A percentile compares a stretch with the other conserved stretches of the same genome.
These are phyloP conservation scores for Wickerhamiella parazyma DNA, from an alignment of 805 yeast species.

Conservation along the genomic window DNA sequence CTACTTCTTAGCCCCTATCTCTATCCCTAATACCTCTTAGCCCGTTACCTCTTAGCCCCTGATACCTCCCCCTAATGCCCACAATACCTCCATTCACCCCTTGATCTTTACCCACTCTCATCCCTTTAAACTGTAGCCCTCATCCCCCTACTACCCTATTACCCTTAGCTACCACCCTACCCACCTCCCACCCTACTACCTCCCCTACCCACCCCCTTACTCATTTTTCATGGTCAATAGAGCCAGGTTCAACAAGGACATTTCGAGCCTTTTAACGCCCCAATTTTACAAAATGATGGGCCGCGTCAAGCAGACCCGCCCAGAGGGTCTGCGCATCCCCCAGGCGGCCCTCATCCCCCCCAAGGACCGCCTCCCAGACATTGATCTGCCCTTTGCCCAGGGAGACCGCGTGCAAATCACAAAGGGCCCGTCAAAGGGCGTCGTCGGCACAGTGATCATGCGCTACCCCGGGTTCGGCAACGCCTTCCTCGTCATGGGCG, in stretches of 20 bases:
- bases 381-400: slow-evolving; percentile 19
- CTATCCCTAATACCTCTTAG: too few species aligned
- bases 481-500: slow-evolving; percentile 49
- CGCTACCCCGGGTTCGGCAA: slow-evolving; percentile 48
- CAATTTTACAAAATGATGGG: slow-evolving; percentile 17
- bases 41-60: too few species aligned
- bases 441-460: slow-evolving; percentile 45
- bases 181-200: too few species aligned
- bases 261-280: slow-evolving; percentile 16
- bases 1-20: too few species aligned
- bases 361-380: slow-evolving; percentile 12
- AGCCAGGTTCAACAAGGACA: neutral
- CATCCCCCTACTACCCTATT: too few species aligned
- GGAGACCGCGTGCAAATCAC: slow-evolving; percentile 21
- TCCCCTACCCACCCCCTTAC: neutral
- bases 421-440: slow-evolving; percentile 58
- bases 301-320: slow-evolving; percentile 14
- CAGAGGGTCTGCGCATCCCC: slow-evolving; percentile 17
- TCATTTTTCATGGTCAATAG: neutral
- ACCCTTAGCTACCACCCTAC: too few species aligned
- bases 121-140: too few species aligned
- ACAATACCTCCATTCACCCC: too few species aligned
- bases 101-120: too few species aligned
- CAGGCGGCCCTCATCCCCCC: slow-evolving; percentile 15
- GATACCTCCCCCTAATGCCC: too few species aligned